Evolutionary conservation across 495 filamentous ascomycete genomes (phyloP).

Genomic region (Evansstolkia leycettana): DNA sequence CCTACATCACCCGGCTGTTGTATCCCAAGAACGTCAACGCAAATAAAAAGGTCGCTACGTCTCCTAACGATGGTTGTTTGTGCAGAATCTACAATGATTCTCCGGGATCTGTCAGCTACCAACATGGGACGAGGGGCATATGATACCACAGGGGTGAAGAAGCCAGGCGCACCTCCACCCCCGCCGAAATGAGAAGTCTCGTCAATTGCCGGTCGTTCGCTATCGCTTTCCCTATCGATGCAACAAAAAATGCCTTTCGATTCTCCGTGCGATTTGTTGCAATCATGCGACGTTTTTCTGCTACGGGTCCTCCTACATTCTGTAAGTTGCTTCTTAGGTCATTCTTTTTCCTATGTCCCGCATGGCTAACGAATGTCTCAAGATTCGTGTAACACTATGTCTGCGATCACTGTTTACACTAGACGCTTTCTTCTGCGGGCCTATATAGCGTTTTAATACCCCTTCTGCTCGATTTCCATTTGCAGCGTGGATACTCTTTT

Average conservation of each 20-base stretch:
- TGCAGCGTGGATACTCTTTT: not conserved
- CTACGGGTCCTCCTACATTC: slow-evolving; percentile 3
- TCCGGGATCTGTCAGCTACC: slow-evolving; percentile 31
- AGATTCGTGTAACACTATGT: slow-evolving; percentile 33
- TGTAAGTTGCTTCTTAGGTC: not conserved
- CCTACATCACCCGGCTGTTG: not conserved
- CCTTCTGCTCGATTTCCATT: not conserved
- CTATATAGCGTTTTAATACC: not conserved
- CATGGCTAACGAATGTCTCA: slow-evolving; percentile 11
- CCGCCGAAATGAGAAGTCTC: slow-evolving; percentile 18
- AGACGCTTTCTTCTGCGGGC: no score
- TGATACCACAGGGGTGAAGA: slow-evolving; percentile 46
- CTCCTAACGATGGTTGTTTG: slow-evolving; percentile 21
- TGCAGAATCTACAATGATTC: slow-evolving; percentile 38
- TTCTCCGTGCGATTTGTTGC: not conserved
- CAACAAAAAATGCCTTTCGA: no score
- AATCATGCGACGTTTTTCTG: slow-evolving; percentile 20
- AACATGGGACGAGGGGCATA: slow-evolving; percentile 51
- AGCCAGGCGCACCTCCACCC: slow-evolving; percentile 40
- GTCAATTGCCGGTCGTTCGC: slow-evolving; percentile 1
- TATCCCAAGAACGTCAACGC: not conserved
- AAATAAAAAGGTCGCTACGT: not conserved
- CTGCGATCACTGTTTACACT: no score
- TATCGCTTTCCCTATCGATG: not conserved
- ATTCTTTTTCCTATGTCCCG: not conserved